These are phyloP conservation scores for Fusarium floridanum DNA, from an alignment of 2,329 filamentous ascomycete species.

Conservation along the genomic window DNA sequence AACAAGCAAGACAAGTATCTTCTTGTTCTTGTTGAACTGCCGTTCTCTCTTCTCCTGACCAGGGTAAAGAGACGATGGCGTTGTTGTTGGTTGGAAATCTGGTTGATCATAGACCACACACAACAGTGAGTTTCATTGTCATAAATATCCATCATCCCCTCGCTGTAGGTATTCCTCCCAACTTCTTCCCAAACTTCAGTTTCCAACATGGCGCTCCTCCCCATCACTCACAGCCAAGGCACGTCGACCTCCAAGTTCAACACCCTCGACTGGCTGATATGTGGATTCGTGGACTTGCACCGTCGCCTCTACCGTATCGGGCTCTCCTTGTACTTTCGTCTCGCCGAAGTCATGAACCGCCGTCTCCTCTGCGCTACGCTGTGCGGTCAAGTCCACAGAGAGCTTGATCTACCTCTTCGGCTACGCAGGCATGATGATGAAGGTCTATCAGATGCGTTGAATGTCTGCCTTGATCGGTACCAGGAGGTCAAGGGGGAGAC, in stretches of 20 bases:
- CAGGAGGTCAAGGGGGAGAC: no score
- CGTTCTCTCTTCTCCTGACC: not conserved
- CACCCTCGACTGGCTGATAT: not conserved
- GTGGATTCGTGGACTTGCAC: not conserved
- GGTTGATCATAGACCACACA: not conserved
- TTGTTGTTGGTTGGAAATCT: not conserved
- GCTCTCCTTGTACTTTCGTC: no score
- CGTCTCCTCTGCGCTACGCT: no score
- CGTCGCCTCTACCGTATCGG: no score
- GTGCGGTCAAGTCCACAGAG: no score
- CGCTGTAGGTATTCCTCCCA: not conserved
- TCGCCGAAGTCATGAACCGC: no score
- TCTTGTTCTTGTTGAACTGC: not conserved
- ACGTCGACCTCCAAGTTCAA: not conserved
- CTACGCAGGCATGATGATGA: no score
- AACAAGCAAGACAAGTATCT: not conserved
- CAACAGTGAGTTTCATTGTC: not conserved
- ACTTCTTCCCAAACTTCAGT: not conserved
- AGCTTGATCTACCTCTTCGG: no score
- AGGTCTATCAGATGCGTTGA: no score
- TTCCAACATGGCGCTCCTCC: not conserved
- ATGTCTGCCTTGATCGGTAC: no score
- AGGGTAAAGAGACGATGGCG: not conserved
- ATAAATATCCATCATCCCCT: not conserved
- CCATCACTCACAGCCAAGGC: not conserved